Evolutionary conservation across 495 filamentous ascomycete genomes (phyloP).

Genomic region (Filosporella fistucella): DNA sequence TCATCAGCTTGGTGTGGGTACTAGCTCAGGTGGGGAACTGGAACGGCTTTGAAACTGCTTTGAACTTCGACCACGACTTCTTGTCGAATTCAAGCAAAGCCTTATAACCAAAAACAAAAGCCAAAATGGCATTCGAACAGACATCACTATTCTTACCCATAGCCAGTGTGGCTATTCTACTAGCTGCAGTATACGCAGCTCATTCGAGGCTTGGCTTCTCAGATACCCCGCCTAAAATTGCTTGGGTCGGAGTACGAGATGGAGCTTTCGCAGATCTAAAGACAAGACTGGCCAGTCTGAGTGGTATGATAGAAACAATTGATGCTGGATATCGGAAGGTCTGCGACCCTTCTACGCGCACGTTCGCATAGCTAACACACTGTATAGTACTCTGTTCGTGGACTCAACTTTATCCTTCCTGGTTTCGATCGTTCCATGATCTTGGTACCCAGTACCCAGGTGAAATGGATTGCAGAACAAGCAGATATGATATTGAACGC

Average conservation of each 20-base stretch:
- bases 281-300: conserved; percentile 5
- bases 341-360: background rate
- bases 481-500: conserved; percentile 35
- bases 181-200: conserved; percentile 4
- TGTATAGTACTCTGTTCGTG: conserved; percentile 7
- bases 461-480: conserved; percentile 39
- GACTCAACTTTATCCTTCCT: conserved; percentile 5
- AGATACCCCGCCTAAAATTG: conserved; percentile 1
- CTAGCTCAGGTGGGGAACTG: too few relatives aligned
- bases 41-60: too few relatives aligned
- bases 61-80: too few relatives aligned
- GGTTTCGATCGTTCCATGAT: conserved; percentile 19
- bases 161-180: conserved; percentile 4
- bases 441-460: conserved; percentile 33
- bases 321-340: conserved; percentile 13
- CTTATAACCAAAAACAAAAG: too few relatives aligned
- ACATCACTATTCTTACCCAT: conserved; percentile 1
- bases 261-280: conserved; percentile 4
- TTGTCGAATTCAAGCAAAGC: too few relatives aligned
- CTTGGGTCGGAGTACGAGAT: conserved; percentile 10
- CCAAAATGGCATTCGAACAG: conserved; percentile 9
- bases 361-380: background rate
- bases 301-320: conserved; percentile 2
- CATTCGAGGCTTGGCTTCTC: background rate
- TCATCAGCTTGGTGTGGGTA: too few relatives aligned